A percentile compares a stretch with the other conserved stretches of the same genome.
These are phyloP conservation scores for Apophysomyces variabilis DNA, from an alignment of 371 early-diverging fungal species.

Conservation along the genomic window DNA sequence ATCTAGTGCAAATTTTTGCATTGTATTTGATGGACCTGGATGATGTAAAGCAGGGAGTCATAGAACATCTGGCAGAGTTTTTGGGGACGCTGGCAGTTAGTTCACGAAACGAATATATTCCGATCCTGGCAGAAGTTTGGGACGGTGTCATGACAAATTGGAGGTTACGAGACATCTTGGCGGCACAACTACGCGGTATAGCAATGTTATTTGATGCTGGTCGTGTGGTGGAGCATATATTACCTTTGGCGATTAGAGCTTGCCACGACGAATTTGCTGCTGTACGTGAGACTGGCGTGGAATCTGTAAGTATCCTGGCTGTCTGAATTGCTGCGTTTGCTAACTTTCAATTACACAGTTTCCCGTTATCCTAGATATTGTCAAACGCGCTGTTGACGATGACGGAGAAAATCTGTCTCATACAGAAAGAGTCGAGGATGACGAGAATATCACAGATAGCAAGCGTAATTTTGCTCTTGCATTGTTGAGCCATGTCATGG, in stretches of 20 bases:
- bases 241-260: conserved; percentile 59
- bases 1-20: conserved; percentile 63
- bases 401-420: conserved; percentile 49
- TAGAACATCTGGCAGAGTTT: conserved; percentile 64
- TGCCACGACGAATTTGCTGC: conserved; percentile 63
- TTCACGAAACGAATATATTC: conserved; percentile 58
- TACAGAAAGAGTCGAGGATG: conserved; percentile 31
- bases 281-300: conserved; percentile 60
- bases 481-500: conserved; percentile 54
- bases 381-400: conserved; percentile 52
- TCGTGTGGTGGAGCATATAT: conserved; percentile 52
- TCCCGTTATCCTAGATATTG: conserved; percentile 52
- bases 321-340: not conserved
- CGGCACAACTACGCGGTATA: conserved; percentile 55
- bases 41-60: conserved; percentile 64
- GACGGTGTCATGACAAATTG: conserved; percentile 62
- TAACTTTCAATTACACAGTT: conserved; percentile 25
- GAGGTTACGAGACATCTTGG: conserved; percentile 60
- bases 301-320: conserved; percentile 37
- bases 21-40: conserved; percentile 63
- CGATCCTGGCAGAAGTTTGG: conserved; percentile 60
- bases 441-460: conserved; percentile 33
- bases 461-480: conserved; percentile 45
- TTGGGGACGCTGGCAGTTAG: conserved; percentile 55
- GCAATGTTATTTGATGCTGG: conserved; percentile 57